phyloP scores from a whole-genome alignment of 2,329 filamentous ascomycete genomes.

The Pseudogymnoascus sp. region DNA sequence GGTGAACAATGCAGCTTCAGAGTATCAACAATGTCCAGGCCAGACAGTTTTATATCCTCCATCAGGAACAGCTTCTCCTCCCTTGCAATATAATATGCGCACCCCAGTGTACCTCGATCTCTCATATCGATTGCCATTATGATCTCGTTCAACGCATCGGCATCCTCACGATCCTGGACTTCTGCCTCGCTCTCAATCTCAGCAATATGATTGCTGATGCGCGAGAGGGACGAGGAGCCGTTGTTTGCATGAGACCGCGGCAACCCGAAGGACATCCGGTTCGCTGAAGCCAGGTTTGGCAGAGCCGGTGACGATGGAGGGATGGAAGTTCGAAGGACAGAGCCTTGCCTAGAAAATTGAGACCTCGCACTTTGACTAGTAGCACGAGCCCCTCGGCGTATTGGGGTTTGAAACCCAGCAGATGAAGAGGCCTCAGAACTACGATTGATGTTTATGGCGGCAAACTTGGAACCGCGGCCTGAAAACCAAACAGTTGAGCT shows the following conservation, averaged over 20 bases:
- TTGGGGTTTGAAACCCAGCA: slow-evolving; percentile 1
- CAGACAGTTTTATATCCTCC: slow-evolving; percentile 64
- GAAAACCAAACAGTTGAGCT: not conserved
- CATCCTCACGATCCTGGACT: slow-evolving; percentile 30
- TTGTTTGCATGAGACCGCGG: slow-evolving; percentile 11
- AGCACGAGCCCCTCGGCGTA: not conserved
- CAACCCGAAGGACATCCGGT: slow-evolving; percentile 17
- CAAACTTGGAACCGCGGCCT: not conserved
- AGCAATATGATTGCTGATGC: not conserved
- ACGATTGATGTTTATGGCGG: not conserved
- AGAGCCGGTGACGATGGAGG: slow-evolving; percentile 17
- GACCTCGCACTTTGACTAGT: not conserved
- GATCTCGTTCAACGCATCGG: slow-evolving; percentile 54
- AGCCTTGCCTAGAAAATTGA: slow-evolving; percentile 17
- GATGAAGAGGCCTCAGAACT: not conserved
- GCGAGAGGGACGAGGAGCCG: not conserved
- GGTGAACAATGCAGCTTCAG: slow-evolving; percentile 47
- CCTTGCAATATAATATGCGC: slow-evolving; percentile 68
- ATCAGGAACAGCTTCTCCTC: slow-evolving; percentile 67
- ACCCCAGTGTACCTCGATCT: slow-evolving; percentile 65
- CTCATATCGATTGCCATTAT: slow-evolving; percentile 75
- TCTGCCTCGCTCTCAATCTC: slow-evolving; percentile 26
- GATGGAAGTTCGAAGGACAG: slow-evolving; percentile 14
- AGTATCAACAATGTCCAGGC: slow-evolving; percentile 60
- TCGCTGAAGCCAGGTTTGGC: slow-evolving; percentile 14